Conservation (phyloP, 306 rosid species). For the Psophocarpus tetragonolobus region DNA sequence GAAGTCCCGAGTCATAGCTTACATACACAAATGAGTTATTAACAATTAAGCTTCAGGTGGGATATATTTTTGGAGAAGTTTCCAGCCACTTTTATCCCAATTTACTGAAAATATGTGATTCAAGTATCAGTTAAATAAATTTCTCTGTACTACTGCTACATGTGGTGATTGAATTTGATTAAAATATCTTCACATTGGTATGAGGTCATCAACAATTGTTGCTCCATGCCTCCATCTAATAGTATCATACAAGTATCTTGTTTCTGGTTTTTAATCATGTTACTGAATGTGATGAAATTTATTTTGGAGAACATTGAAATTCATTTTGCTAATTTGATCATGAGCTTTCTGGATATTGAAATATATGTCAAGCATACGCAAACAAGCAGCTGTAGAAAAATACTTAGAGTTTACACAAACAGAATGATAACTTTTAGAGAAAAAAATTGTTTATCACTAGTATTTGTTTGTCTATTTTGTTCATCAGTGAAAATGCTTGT, state of each 20-base stretch:
- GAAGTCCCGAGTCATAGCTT: neutral
- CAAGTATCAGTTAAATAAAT: conserved; percentile 1
- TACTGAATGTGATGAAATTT: neutral
- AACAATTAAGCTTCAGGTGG: neutral
- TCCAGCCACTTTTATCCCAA: neutral
- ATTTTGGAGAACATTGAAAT: neutral
- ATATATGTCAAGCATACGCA: neutral
- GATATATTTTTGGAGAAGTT: neutral
- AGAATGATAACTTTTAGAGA: neutral
- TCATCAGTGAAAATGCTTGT: neutral
- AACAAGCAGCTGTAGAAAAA: neutral
- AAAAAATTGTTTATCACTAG: neutral
- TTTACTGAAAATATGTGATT: neutral
- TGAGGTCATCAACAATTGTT: neutral
- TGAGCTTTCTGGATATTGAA: neutral
- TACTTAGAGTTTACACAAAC: neutral
- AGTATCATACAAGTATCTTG: neutral
- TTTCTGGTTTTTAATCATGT: neutral
- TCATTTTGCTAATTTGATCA: conserved; percentile 1
- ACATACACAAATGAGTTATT: neutral
- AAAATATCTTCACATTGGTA: neutral
- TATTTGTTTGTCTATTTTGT: neutral
- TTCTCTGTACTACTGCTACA: neutral
- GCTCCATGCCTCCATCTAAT: neutral
- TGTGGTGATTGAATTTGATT: neutral